A percentile compares a stretch with the other conserved stretches of the same genome.
Evolutionary conservation across 192 early-diverging fungal genomes (phyloP).

Genomic region (Coemansia sp.): DNA sequence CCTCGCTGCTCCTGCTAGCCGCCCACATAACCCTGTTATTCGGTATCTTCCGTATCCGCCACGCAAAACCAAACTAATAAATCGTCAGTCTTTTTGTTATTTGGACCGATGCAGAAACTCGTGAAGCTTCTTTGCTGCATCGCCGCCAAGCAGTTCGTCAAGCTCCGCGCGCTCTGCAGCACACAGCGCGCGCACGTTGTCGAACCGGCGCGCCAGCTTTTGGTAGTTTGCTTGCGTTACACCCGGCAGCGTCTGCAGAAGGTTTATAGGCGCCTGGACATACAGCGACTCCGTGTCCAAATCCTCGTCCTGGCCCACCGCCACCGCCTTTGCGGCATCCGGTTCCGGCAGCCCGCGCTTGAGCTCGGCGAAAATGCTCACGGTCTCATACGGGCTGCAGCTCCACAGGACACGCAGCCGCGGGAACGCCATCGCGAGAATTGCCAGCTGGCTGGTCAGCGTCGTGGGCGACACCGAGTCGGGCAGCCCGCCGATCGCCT

Average conservation of each 20-base stretch:
- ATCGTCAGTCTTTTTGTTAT: not conserved
- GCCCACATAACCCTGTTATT: constrained; percentile 61
- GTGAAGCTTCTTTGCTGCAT: constrained; percentile 57
- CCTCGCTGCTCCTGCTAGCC: constrained; percentile 49
- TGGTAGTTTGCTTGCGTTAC: constrained; percentile 79
- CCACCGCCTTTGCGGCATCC: constrained; percentile 59
- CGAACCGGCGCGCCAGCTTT: constrained; percentile 62
- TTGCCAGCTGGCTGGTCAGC: constrained; percentile 66
- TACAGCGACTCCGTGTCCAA: constrained; percentile 62
- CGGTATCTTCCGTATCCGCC: not conserved
- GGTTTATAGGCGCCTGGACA: constrained; percentile 67
- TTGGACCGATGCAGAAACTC: constrained; percentile 57
- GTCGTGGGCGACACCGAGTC: constrained; percentile 58
- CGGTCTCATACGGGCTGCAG: constrained; percentile 76
- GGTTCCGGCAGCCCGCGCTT: constrained; percentile 79
- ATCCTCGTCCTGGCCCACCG: constrained; percentile 63
- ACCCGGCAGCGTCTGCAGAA: constrained; percentile 82
- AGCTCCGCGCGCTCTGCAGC: constrained; percentile 50
- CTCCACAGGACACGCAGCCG: constrained; percentile 86
- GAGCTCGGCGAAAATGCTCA: constrained; percentile 85
- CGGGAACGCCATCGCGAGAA: constrained; percentile 80
- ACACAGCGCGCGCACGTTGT: constrained; percentile 62
- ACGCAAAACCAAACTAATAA: not conserved
- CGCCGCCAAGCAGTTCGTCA: constrained; percentile 57
- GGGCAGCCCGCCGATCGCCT: constrained; percentile 48